Evolutionary conservation across 2,329 filamentous ascomycete species (phyloP).

Genomic region (Herpomyces periplanetae): DNA sequence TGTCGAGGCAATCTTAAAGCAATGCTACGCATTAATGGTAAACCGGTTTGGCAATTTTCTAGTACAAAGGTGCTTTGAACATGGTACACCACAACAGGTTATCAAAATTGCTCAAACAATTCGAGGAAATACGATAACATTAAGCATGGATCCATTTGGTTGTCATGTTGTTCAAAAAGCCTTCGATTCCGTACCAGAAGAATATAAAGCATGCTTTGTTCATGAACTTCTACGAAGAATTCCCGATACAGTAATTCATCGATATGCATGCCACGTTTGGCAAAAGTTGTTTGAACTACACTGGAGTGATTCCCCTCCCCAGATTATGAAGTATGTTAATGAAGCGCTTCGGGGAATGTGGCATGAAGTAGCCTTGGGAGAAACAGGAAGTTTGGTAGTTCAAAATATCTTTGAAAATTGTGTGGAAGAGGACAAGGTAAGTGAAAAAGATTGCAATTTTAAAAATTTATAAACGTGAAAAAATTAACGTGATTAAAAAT

Average conservation of each 20-base stretch:
- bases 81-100: conserved; percentile 73
- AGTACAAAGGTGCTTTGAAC: conserved; percentile 92
- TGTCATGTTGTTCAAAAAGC: conserved; percentile 96
- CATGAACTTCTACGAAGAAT: conserved; percentile 77
- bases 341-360: conserved; percentile 82
- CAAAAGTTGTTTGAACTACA: conserved; percentile 94
- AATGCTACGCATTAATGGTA: conserved; percentile 82
- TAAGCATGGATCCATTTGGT: conserved; percentile 95
- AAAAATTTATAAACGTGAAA: conserved; percentile 1
- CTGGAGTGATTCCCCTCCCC: conserved; percentile 70
- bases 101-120: conserved; percentile 79
- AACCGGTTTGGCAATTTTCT: conserved; percentile 97
- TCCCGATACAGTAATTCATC: conserved; percentile 86
- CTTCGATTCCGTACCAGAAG: conserved; percentile 83
- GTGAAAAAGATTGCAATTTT: conserved; percentile 4
- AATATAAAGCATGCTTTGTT: conserved; percentile 97
- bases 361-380: conserved; percentile 85
- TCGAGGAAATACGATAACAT: conserved; percentile 56
- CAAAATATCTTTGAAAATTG: conserved; percentile 99
- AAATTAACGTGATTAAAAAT: conserved; percentile 3
- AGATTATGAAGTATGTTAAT: conserved; percentile 96
- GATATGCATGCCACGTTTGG: conserved; percentile 96
- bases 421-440: conserved; percentile 82
- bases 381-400: conserved; percentile 86
- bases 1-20: conserved; percentile 70